These are phyloP conservation scores for Pharus latifolius DNA, from an alignment of 176 grass and related monocot species.

Conservation along the genomic window DNA sequence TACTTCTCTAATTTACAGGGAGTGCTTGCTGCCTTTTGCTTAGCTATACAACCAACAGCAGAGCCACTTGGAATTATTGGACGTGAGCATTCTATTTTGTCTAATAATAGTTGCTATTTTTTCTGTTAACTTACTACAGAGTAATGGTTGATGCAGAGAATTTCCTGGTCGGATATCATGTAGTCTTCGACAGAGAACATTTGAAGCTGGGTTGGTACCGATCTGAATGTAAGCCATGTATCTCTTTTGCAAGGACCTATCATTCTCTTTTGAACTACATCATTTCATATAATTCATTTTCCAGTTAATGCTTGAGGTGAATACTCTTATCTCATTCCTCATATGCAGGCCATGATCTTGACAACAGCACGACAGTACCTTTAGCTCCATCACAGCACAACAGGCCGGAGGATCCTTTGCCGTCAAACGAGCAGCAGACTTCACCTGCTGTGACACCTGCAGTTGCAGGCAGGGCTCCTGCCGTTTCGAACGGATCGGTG, in stretches of 20 bases:
- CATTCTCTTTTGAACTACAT: not conserved
- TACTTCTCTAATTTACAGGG: conserved; percentile 36
- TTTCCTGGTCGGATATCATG: conserved; percentile 78
- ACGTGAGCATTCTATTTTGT: conserved; percentile 41
- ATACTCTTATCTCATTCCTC: not conserved
- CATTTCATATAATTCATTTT: not conserved
- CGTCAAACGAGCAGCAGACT: conserved; percentile 79
- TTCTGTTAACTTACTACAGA: not conserved
- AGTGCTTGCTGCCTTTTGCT: conserved; percentile 43
- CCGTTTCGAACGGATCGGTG: conserved; percentile 6
- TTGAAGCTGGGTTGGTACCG: conserved; percentile 76
- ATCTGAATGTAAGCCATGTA: conserved; percentile 65
- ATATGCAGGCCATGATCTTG: conserved; percentile 49
- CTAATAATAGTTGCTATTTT: not conserved
- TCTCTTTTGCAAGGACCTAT: not conserved
- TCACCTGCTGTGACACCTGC: conserved; percentile 54
- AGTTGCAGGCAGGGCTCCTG: conserved; percentile 42
- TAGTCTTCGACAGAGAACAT: conserved; percentile 82
- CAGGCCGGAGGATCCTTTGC: conserved; percentile 64
- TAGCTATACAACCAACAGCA: conserved; percentile 50
- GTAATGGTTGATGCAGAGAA: conserved; percentile 58
- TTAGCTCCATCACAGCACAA: conserved; percentile 50
- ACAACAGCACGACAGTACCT: conserved; percentile 67
- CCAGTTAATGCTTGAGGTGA: not conserved
- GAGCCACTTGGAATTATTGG: conserved; percentile 74